phyloP scores from a whole-genome alignment of 176 grass and related monocot genomes.

The Miscanthus lutarioriparius region DNA sequence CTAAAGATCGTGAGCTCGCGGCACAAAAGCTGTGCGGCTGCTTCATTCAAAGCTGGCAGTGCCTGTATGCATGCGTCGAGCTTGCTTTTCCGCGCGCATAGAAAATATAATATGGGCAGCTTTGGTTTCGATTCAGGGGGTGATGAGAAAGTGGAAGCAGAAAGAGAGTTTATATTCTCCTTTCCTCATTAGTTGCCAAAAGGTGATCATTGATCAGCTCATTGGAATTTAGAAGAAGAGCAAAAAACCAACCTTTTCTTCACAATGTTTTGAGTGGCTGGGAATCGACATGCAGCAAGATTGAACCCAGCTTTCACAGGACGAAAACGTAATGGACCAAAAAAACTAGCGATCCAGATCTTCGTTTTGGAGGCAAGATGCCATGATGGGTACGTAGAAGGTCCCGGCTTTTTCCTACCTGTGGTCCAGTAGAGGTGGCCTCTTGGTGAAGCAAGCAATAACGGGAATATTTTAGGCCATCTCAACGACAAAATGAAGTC shows the following conservation, averaged over 20 bases:
- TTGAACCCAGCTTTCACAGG: neutral
- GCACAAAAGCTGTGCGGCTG: slow-evolving; percentile 29
- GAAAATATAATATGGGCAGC: slow-evolving; percentile 37
- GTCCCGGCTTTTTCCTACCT: slow-evolving; percentile 25
- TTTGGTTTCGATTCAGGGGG: slow-evolving; percentile 19
- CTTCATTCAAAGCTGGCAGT: slow-evolving; percentile 23
- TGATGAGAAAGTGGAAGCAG: slow-evolving; percentile 1
- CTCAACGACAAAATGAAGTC: slow-evolving; percentile 14
- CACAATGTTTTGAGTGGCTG: neutral
- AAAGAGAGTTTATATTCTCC: slow-evolving; percentile 27
- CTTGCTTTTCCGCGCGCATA: slow-evolving; percentile 29
- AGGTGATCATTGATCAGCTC: neutral
- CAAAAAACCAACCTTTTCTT: neutral
- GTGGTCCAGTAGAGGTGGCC: slow-evolving; percentile 49
- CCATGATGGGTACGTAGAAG: slow-evolving; percentile 35
- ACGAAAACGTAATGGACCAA: neutral
- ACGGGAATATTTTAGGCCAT: slow-evolving; percentile 31
- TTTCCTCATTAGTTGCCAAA: slow-evolving; percentile 12
- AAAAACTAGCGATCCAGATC: slow-evolving; percentile 40
- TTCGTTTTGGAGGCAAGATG: slow-evolving; percentile 40
- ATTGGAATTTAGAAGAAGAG: neutral
- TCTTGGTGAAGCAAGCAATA: slow-evolving; percentile 53
- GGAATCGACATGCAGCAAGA: slow-evolving; percentile 21
- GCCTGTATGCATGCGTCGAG: neutral
- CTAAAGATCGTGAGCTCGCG: slow-evolving; percentile 25